Evolutionary conservation across 2,329 filamentous ascomycete species (phyloP).

Genomic region (Xylaria sp.): DNA sequence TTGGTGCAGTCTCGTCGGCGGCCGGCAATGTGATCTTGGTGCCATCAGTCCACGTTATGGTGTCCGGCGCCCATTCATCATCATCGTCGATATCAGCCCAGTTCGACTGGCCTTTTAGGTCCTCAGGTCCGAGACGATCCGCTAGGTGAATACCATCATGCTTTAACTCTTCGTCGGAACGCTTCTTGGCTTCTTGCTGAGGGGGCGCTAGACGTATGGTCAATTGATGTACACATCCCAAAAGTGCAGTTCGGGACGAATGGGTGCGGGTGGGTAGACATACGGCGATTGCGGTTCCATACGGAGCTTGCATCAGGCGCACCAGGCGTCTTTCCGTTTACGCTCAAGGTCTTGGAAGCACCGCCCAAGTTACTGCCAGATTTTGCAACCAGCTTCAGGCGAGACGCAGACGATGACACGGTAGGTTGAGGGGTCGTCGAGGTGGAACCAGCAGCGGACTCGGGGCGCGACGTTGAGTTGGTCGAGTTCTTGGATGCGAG

Average conservation of each 20-base stretch:
- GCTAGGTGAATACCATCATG: constrained; percentile 89
- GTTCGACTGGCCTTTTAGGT: constrained; percentile 78
- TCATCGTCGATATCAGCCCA: constrained; percentile 94
- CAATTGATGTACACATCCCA: constrained; percentile 13
- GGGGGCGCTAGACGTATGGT: constrained; percentile 62
- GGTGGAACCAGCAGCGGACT: constrained; percentile 59
- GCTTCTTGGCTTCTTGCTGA: constrained; percentile 79
- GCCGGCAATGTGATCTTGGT: constrained; percentile 82
- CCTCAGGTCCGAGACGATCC: constrained; percentile 79
- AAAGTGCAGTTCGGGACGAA: neutral
- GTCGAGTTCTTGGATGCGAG: constrained; percentile 74
- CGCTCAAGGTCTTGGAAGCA: constrained; percentile 58
- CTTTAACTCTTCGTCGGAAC: constrained; percentile 87
- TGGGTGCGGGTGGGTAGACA: constrained; percentile 46
- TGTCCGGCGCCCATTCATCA: constrained; percentile 86
- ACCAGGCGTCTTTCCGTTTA: constrained; percentile 67
- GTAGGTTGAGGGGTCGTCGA: constrained; percentile 58
- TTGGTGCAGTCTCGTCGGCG: constrained; percentile 61
- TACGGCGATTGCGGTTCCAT: constrained; percentile 91
- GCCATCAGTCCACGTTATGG: constrained; percentile 88
- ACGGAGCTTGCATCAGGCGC: constrained; percentile 79
- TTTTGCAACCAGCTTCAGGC: constrained; percentile 81
- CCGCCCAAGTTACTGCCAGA: constrained; percentile 71
- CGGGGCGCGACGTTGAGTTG: constrained; percentile 59
- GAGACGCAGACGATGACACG: constrained; percentile 63